Conservation (phyloP, 2,329 filamentous ascomycete genomes). For the Arachnomyces sp. region DNA sequence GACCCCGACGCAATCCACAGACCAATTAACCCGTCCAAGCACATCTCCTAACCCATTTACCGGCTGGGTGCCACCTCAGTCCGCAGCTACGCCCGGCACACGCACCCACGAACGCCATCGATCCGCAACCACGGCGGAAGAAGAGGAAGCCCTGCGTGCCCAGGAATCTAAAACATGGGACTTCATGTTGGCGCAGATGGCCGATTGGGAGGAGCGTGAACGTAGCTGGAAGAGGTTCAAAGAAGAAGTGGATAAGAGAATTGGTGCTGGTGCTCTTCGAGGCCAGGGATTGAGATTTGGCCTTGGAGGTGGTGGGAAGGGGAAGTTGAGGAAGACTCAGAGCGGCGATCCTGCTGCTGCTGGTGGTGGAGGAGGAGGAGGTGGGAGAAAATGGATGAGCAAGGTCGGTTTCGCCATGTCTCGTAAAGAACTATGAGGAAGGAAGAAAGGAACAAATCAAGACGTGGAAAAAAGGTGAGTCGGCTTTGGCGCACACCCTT, state of each 20-base stretch:
- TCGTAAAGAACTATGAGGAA: too few species aligned
- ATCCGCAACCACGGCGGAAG: constrained; percentile 6
- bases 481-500: too few species aligned
- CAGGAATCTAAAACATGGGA: constrained; percentile 33
- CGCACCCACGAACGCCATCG: background rate
- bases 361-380: constrained; percentile 2
- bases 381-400: constrained; percentile 12
- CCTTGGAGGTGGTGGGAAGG: constrained; percentile 6
- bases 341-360: background rate
- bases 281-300: constrained; percentile 14
- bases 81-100: constrained; percentile 40
- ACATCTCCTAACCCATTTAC: too few species aligned
- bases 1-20: too few species aligned
- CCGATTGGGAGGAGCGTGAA: constrained; percentile 34
- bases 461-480: too few species aligned
- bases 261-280: constrained; percentile 8
- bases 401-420: constrained; percentile 8
- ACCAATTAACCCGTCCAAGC: too few species aligned
- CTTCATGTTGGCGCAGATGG: constrained; percentile 36
- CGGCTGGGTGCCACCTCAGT: too few species aligned
- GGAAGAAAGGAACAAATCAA: too few species aligned
- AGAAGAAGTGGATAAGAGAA: constrained; percentile 19
- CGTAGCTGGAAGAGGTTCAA: constrained; percentile 28
- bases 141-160: constrained; percentile 19
- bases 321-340: background rate